A percentile compares a stretch with the other conserved stretches of the same genome.
Conservation (phyloP, 495 filamentous ascomycete species). For the Achaetomiella virescens region DNA sequence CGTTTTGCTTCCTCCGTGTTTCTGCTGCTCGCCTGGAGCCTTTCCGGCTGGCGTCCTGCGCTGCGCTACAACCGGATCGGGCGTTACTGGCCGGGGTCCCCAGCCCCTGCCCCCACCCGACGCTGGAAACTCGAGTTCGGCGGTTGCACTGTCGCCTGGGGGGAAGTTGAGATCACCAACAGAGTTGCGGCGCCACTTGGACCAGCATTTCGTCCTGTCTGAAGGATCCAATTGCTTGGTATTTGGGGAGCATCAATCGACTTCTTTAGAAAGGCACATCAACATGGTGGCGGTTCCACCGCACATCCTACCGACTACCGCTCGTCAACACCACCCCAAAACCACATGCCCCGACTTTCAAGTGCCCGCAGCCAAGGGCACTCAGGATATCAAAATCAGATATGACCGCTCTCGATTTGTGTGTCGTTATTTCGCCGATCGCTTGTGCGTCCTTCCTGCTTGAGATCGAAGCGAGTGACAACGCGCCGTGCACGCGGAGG, state of each 20-base stretch:
- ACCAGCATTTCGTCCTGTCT: not conserved
- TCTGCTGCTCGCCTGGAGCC: constrained; percentile 7
- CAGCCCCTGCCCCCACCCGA: not conserved
- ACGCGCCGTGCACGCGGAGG: constrained; percentile 9
- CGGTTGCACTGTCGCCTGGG: not conserved
- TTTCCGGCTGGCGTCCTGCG: constrained; percentile 11
- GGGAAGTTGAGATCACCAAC: not conserved
- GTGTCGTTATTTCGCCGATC: not conserved
- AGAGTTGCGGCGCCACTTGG: not conserved
- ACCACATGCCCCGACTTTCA: too few relatives aligned
- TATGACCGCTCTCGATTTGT: too few relatives aligned
- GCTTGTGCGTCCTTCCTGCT: constrained; percentile 24
- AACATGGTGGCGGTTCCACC: too few relatives aligned
- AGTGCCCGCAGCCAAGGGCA: too few relatives aligned
- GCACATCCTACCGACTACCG: too few relatives aligned
- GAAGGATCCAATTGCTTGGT: not conserved
- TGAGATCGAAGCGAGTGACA: constrained; percentile 11
- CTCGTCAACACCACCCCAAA: too few relatives aligned
- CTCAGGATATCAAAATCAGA: too few relatives aligned
- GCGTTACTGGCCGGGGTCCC: constrained; percentile 10
- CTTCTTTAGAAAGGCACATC: too few relatives aligned
- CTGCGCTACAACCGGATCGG: constrained; percentile 28
- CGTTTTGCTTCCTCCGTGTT: constrained; percentile 30
- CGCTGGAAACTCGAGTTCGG: not conserved
- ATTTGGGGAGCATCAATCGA: not conserved